A percentile compares a stretch with the other conserved stretches of the same genome.
These are phyloP conservation scores for Stephanodiscus triporus DNA, from an alignment of 108 stramenopile species.

Conservation along the genomic window DNA sequence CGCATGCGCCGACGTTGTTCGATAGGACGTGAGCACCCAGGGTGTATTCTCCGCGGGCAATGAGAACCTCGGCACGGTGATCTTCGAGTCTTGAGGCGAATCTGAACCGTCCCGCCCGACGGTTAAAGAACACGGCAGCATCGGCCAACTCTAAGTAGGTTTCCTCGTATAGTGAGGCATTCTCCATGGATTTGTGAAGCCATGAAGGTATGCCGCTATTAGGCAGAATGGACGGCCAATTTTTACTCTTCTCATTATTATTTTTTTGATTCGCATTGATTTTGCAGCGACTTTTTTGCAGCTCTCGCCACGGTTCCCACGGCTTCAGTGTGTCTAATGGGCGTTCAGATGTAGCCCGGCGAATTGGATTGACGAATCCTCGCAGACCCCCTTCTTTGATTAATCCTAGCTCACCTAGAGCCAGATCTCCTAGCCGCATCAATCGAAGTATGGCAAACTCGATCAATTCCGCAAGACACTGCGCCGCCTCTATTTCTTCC, in stretches of 20 bases:
- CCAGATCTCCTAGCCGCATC: conserved; percentile 62
- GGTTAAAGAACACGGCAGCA: conserved; percentile 55
- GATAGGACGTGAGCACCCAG: conserved; percentile 58
- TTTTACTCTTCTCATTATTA: background rate
- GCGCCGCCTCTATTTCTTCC: conserved; percentile 53
- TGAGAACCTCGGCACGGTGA: conserved; percentile 70
- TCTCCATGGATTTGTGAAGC: conserved; percentile 29
- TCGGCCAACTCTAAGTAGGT: conserved; percentile 61
- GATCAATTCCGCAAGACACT: conserved; percentile 64
- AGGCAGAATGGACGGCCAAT: conserved; percentile 23
- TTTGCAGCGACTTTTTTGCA: conserved; percentile 22
- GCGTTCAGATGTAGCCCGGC: conserved; percentile 35
- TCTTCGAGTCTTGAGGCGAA: conserved; percentile 63
- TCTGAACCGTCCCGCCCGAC: conserved; percentile 56
- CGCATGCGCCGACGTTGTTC: conserved; percentile 58
- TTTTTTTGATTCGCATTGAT: conserved; percentile 5
- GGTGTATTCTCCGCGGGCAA: conserved; percentile 58
- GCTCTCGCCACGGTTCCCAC: conserved; percentile 67
- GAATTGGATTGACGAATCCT: conserved; percentile 50
- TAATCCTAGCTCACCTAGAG: conserved; percentile 22
- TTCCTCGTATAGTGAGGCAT: conserved; percentile 46
- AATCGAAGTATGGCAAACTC: conserved; percentile 72
- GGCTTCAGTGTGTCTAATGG: conserved; percentile 58
- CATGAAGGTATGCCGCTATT: conserved; percentile 27
- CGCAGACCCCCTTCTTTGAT: background rate